Conservation (phyloP, 2,329 filamentous ascomycete species). For the Aureobasidium sp. region DNA sequence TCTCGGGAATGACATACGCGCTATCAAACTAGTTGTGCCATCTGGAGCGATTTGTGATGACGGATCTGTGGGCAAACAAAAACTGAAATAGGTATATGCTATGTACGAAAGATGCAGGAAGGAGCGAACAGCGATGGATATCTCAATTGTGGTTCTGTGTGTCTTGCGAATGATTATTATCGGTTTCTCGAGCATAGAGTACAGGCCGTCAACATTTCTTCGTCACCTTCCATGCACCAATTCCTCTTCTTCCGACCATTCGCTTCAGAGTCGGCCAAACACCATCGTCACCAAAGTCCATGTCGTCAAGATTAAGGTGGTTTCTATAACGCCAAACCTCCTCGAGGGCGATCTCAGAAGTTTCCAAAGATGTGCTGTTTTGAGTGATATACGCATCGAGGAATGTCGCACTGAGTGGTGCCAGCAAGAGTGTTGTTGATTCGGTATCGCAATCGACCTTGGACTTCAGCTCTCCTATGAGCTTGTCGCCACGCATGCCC, state of each 20-base stretch:
- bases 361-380: neutral
- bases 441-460: slow-evolving; percentile 53
- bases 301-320: slow-evolving; percentile 70
- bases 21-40: too few relatives aligned
- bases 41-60: too few relatives aligned
- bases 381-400: slow-evolving; percentile 45
- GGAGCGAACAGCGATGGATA: neutral
- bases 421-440: slow-evolving; percentile 45
- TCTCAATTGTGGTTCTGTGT: neutral
- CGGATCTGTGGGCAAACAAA: too few relatives aligned
- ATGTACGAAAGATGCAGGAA: neutral
- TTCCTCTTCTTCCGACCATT: slow-evolving; percentile 43
- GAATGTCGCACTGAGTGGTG: slow-evolving; percentile 63
- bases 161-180: neutral
- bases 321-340: slow-evolving; percentile 60
- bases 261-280: slow-evolving; percentile 61
- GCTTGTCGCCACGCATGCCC: slow-evolving; percentile 54
- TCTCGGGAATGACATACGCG: too few relatives aligned
- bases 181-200: neutral
- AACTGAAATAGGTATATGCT: neutral
- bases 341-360: slow-evolving; percentile 47
- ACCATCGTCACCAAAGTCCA: slow-evolving; percentile 71
- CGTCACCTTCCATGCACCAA: slow-evolving; percentile 36
- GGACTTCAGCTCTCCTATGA: slow-evolving; percentile 51
- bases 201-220: slow-evolving; percentile 26